Base-by-base conservation (phyloP, 257 asterid genomes). In the Plantago ovata region DNA sequence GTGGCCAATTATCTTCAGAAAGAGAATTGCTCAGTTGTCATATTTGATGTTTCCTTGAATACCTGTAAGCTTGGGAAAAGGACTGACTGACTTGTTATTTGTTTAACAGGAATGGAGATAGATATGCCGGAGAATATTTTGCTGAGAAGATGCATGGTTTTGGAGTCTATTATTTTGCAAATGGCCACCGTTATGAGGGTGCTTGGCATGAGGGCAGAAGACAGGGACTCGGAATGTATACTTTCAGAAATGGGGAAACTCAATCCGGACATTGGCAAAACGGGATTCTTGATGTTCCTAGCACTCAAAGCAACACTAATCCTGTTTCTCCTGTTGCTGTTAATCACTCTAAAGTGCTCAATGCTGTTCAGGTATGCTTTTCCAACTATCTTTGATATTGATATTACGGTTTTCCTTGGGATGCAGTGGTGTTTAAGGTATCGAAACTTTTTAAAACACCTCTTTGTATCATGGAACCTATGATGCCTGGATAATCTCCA, bases 131-230 rank as follows among this genome's bases (percentile, higher is more conserved):
- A 12, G 80, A 77, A 53, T 74, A 78, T 61, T 77, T 70, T 67
- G 75, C 78, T 14, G 83, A 77, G 54, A 70, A 74, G 61, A 74
- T 77, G 80, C 83, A 78, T 44, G 84, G 84, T 3, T 78, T 74
- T 53, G 80, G 84, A 43, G 71, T 78, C 16, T 78, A 78, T 56
- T 24, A 18, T 14, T 78, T 78, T 65, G 74, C 74, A n/a, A 78
- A 74, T 65, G 78, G 84, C 11, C 84, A 78, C 39, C 44, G 59
- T 20, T 74, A 78, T 48, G 81, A 78, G 66, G 84, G 84, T 44
- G 78, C 81, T 14, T 78, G 84, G 84, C 84, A 78, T 20, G 84
- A 74, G 57, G 81, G 84, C 14, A 63, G 42, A 58, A 74, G 77
- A 44, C 84, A 78, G 45, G 84, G 76, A 24, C 73, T 74, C 53